These are phyloP conservation scores for Mucor plumbeus DNA, from an alignment of 371 early-diverging fungal species.

Conservation along the genomic window DNA sequence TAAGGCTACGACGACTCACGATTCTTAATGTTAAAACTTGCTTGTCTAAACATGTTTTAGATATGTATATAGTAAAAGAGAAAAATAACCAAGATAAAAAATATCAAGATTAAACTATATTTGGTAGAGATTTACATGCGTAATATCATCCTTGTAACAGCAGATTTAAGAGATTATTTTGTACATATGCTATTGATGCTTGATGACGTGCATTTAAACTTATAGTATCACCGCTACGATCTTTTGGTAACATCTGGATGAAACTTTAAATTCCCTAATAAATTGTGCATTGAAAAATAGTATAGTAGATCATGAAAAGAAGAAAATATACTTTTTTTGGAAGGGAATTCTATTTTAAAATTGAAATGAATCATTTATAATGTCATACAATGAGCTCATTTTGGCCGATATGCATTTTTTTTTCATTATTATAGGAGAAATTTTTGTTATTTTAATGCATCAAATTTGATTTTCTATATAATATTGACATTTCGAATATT, in stretches of 20 bases:
- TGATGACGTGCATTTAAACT: constrained; percentile 1
- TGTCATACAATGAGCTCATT: neutral
- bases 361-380: neutral
- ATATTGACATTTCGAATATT: constrained; percentile 2
- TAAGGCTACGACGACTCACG: neutral
- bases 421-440: constrained; percentile 1
- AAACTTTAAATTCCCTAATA: constrained; percentile 14
- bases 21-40: constrained; percentile 9
- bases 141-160: too few relatives aligned
- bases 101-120: too few relatives aligned
- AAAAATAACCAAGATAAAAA: neutral
- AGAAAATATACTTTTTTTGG: neutral
- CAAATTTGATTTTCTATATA: neutral
- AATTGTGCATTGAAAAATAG: neutral
- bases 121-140: too few relatives aligned
- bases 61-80: neutral
- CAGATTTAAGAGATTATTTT: neutral
- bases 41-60: constrained; percentile 12
- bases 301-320: neutral
- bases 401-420: neutral
- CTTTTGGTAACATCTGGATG: neutral
- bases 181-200: neutral
- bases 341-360: neutral
- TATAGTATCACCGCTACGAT: neutral
- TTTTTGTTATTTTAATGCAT: neutral